Percentiles rank a stretch among this genome's conserved stretches.
phyloP scores from a whole-genome alignment of 345 rosid species.

The Ceriops decandra region DNA sequence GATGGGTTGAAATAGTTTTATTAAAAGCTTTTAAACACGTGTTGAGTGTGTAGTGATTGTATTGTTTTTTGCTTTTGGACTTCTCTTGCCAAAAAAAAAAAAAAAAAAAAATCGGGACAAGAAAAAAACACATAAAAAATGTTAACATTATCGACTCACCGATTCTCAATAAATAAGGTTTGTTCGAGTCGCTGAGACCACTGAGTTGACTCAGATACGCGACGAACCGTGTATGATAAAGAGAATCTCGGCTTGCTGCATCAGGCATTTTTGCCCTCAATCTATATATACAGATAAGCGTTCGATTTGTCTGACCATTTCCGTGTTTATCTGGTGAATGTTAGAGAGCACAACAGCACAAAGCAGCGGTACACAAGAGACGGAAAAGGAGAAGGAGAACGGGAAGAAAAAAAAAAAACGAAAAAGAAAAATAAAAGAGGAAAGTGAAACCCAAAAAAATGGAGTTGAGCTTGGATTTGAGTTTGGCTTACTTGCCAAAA shows the following conservation, averaged over 20 bases:
- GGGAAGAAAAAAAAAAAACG: not conserved
- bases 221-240: slow-evolving; percentile 29
- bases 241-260: slow-evolving; percentile 46
- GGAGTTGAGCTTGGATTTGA: slow-evolving; percentile 66
- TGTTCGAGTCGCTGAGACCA: slow-evolving; percentile 8
- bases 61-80: too few relatives aligned
- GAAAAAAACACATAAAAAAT: too few relatives aligned
- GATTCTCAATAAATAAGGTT: not conserved
- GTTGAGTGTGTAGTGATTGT: too few relatives aligned
- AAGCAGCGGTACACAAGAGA: not conserved
- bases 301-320: slow-evolving; percentile 6
- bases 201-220: slow-evolving; percentile 34
- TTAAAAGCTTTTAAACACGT: too few relatives aligned
- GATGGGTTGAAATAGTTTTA: too few relatives aligned
- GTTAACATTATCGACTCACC: slow-evolving; percentile 6
- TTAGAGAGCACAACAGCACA: not conserved
- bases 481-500: slow-evolving; percentile 43
- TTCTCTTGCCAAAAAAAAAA: too few relatives aligned
- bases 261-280: slow-evolving; percentile 19
- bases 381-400: not conserved
- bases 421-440: too few relatives aligned
- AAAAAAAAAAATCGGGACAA: too few relatives aligned
- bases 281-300: slow-evolving; percentile 12
- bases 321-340: slow-evolving; percentile 28
- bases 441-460: slow-evolving; percentile 20